These are phyloP conservation scores for Neohortaea acidophila DNA, from an alignment of 495 filamentous ascomycete species.

Conservation along the genomic window DNA sequence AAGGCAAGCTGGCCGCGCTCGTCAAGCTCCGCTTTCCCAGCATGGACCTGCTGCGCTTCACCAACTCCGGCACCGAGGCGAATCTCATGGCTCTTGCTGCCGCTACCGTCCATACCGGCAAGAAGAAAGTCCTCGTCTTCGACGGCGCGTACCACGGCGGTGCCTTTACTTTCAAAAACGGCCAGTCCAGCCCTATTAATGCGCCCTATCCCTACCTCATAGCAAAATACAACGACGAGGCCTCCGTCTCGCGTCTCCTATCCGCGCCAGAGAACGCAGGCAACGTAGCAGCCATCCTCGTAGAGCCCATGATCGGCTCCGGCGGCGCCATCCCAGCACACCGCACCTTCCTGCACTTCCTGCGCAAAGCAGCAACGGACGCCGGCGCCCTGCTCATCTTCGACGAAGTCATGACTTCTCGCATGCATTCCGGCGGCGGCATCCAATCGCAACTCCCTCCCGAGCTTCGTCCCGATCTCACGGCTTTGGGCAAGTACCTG, in stretches of 20 bases:
- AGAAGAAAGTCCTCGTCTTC: constrained; percentile 35
- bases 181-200: constrained; percentile 11
- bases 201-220: constrained; percentile 32
- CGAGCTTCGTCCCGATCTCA: constrained; percentile 38
- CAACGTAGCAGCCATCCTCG: constrained; percentile 38
- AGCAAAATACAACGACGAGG: constrained; percentile 36
- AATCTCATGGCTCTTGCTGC: constrained; percentile 34
- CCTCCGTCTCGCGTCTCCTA: constrained; percentile 17
- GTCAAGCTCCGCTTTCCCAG: constrained; percentile 29
- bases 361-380: constrained; percentile 25
- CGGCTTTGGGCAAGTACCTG: constrained; percentile 47
- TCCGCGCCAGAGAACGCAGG: constrained; percentile 5
- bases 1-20: constrained; percentile 27
- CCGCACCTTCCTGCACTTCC: constrained; percentile 31
- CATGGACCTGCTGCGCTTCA: constrained; percentile 35
- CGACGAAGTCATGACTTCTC: constrained; percentile 52
- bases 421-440: constrained; percentile 34
- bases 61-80: constrained; percentile 41
- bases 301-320: constrained; percentile 44
- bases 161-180: constrained; percentile 28
- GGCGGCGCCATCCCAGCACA: constrained; percentile 36
- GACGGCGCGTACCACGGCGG: constrained; percentile 37
- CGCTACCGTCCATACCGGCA: constrained; percentile 29
- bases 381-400: constrained; percentile 40
- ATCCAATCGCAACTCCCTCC: constrained; percentile 26